These are phyloP conservation scores for Puccinia sorghi DNA, from an alignment of 1,284 basidiomycete species.

Conservation along the genomic window DNA sequence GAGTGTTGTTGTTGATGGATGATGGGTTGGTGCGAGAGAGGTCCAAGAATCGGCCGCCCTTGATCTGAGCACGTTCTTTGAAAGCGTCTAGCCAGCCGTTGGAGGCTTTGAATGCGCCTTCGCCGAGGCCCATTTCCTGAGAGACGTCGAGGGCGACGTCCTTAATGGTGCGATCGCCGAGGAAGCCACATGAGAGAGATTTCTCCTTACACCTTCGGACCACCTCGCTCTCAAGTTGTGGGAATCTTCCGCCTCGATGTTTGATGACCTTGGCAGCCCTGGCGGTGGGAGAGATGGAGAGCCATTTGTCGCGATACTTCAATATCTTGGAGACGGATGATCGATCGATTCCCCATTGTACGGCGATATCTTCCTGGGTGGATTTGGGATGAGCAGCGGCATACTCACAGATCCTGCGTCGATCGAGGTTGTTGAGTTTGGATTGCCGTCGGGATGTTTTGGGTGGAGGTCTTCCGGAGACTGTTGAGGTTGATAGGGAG, in stretches of 20 bases:
- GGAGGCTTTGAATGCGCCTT: conserved; percentile 79
- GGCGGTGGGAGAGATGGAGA: conserved; percentile 67
- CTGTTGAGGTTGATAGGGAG: conserved; percentile 87
- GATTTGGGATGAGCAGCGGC: conserved; percentile 61
- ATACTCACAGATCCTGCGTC: conserved; percentile 76
- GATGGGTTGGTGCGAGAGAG: conserved; percentile 63
- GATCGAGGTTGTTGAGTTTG: conserved; percentile 71
- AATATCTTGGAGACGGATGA: conserved; percentile 92
- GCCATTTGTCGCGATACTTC: conserved; percentile 78
- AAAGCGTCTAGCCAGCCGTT: conserved; percentile 89
- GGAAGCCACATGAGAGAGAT: conserved; percentile 62
- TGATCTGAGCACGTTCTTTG: conserved; percentile 73
- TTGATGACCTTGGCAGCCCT: conserved; percentile 65
- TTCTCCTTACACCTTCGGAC: conserved; percentile 66
- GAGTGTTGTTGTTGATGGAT: conserved; percentile 69
- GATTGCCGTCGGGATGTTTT: conserved; percentile 68
- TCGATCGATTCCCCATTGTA: conserved; percentile 74
- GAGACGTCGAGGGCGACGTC: conserved; percentile 72
- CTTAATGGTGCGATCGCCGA: conserved; percentile 73
- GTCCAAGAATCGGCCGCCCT: conserved; percentile 52
- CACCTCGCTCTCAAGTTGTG: conserved; percentile 70
- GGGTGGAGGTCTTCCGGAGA: conserved; percentile 75
- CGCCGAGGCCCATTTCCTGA: conserved; percentile 63
- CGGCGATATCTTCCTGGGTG: conserved; percentile 75
- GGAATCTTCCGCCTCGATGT: conserved; percentile 66